Evolutionary conservation across 805 yeast species (phyloP), one percentile per base, ranked within the genome.

Genomic region (Teunomyces kruisii): DNA sequence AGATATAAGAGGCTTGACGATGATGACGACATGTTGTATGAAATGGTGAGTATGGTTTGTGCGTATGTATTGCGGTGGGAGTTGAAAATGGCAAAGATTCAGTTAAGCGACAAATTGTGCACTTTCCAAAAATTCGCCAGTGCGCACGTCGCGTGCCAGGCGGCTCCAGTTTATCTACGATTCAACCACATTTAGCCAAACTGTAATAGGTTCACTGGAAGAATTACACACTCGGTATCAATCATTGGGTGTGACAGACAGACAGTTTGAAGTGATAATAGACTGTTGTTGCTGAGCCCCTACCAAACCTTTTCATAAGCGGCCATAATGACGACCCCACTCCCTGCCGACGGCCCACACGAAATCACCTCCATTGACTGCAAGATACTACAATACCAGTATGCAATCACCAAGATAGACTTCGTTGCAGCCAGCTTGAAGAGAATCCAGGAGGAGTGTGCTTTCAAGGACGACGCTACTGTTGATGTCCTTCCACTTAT

Each of bases 311-410:
- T 4, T 6, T 19, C 6, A 3, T 6, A 4, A 19, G 22, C 22
- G 22, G 22, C 22, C 22, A 3, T 6, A 19, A 35, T 35, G 38
- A n/a, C 28, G 10, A 35, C 38, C 17, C 38, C 38, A 8, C 28
- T 39, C 9, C 27, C 30, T 9, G 39, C 14, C 12, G 30, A 15
- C 9, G 40, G 40, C 6, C 51, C 48, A 2, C 12, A 10, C 9
- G 37, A 29, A 30, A 49, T 51, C 31, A 45, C 47, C 26, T 65
- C 78, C 1, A 65, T 74, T 39, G 89, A 83, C 51, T 79, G 81
- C 10, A 75, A 76, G 48, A 68, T 81, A 16, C 60, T 84, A 3
- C 87, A 84, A 57, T 84, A 77, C 59, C 75, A 74, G 44, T 79
- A 79, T 53, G 78, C 81, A 8, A 64, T 76, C 2, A 57, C 63